phyloP scores from a whole-genome alignment of 1,284 basidiomycete genomes.

The Rhodotorula sp. region DNA sequence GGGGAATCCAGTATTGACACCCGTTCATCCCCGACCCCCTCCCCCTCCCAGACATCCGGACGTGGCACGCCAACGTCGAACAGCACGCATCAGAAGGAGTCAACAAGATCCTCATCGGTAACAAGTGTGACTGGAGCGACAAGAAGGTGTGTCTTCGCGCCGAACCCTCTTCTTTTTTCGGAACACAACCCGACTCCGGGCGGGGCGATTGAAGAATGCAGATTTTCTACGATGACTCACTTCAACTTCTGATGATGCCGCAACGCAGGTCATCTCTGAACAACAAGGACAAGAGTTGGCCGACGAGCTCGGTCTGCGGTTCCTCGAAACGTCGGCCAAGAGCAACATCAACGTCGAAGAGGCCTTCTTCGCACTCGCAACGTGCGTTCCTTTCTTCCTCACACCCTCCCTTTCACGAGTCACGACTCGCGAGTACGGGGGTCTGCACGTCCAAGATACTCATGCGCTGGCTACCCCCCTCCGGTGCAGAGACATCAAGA shows the following conservation, averaged over 20 bases:
- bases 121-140: conserved; percentile 99
- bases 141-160: conserved; percentile 60
- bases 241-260: neutral
- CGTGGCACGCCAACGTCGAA: conserved; percentile 98
- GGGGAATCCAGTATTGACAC: no score
- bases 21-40: neutral
- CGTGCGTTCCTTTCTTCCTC: conserved; percentile 58
- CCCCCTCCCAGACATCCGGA: conserved; percentile 77
- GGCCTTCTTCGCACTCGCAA: conserved; percentile 94
- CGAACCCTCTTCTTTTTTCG: neutral
- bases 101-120: conserved; percentile 98
- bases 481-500: conserved; percentile 81
- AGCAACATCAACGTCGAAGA: conserved; percentile 97
- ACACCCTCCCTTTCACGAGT: conserved; percentile 20
- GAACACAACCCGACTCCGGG: no score
- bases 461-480: neutral
- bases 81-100: conserved; percentile 98
- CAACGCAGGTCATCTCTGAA: conserved; percentile 66
- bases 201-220: neutral
- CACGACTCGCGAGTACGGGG: conserved; percentile 1
- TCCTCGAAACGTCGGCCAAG: conserved; percentile 98
- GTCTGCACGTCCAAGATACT: conserved; percentile 1
- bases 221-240: no score
- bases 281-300: conserved; percentile 72
- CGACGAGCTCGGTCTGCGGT: conserved; percentile 83